Evolutionary conservation across 2,329 filamentous ascomycete species (phyloP).

Genomic region (Ophiognomonia clavigignenti-juglandacearum): DNA sequence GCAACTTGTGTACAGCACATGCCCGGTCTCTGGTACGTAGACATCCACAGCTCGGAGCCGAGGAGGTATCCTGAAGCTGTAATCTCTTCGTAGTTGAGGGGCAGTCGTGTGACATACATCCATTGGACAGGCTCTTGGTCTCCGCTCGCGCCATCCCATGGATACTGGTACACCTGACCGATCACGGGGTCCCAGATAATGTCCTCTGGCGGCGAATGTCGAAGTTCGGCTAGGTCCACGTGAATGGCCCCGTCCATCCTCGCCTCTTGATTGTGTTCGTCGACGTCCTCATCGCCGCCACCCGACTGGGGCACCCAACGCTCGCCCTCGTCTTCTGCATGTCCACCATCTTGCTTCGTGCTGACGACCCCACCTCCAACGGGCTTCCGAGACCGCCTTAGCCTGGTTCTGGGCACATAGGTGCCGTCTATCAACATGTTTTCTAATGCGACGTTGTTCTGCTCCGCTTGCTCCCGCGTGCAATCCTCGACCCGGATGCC

Average conservation of each 20-base stretch:
- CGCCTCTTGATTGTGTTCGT: not conserved
- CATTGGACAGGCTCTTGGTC: not conserved
- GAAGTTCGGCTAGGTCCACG: not conserved
- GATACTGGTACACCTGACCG: not conserved
- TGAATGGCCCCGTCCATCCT: not conserved
- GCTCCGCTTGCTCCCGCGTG: too few species aligned
- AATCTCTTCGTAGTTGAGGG: not conserved
- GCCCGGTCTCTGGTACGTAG: not conserved
- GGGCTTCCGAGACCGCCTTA: too few species aligned
- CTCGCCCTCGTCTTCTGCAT: too few species aligned
- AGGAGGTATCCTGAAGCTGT: not conserved
- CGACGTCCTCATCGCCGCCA: too few species aligned
- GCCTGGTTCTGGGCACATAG: too few species aligned
- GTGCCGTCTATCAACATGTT: too few species aligned
- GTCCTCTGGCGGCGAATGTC: not conserved
- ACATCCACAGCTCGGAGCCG: not conserved
- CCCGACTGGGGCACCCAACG: too few species aligned
- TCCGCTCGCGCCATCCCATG: not conserved
- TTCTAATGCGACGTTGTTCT: too few species aligned
- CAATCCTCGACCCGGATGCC: too few species aligned
- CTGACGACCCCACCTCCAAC: too few species aligned
- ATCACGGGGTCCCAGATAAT: not conserved
- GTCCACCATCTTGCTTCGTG: too few species aligned
- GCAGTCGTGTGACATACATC: not conserved
- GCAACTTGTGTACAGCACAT: not conserved